Evolutionary conservation across 768 basidiomycete species (phyloP), one percentile per base, ranked within the genome.

Genomic region (Leccinum uliginosum): DNA sequence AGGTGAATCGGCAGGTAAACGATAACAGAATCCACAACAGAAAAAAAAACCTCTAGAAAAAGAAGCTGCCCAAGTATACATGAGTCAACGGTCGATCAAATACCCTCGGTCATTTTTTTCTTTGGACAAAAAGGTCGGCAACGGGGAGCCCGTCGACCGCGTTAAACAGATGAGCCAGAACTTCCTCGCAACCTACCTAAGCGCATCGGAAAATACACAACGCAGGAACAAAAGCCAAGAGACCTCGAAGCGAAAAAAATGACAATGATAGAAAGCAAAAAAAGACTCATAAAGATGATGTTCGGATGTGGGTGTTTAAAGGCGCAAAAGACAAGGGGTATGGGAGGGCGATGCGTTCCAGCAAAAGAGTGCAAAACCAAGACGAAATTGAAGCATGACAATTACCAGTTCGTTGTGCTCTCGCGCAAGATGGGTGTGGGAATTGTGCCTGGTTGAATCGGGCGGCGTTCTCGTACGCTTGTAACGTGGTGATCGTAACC

Each of bases 361-460:
- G n/a, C 43, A 27, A 23, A 34, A 50, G 30, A 27, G 60, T 32
- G 34, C 30, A 54, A 23, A 38, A n/a, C 10, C 19, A 30, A 21
- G 11, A 11, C 0, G 23, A 29, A 10, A 43, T 17, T 2, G 48
- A 46, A 52, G 26, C 3, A 21, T 12, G 24, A 24, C 21, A 56
- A 40, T 77, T 76, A 93, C 89, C 89, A 93, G 71, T 91, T 89
- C 83, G 92, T 83, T 63, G 84, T 92, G 73, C 86, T 93, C 74
- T 90, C 87, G 66, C 81, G 76, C 72, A 93, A 67, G 58, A 91
- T 81, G 21, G 91, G 91, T 51, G 87, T 82, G 3, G 85, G 87
- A 58, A 93, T 92, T 35, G 82, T 74, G 19, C 71, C 78, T 17
- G 87, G 79, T 24, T 78, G 67, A 40, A 89, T 78, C 57, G 78